These are phyloP conservation scores for Neonectria hederae DNA, from an alignment of 2,329 filamentous ascomycete species.

Conservation along the genomic window DNA sequence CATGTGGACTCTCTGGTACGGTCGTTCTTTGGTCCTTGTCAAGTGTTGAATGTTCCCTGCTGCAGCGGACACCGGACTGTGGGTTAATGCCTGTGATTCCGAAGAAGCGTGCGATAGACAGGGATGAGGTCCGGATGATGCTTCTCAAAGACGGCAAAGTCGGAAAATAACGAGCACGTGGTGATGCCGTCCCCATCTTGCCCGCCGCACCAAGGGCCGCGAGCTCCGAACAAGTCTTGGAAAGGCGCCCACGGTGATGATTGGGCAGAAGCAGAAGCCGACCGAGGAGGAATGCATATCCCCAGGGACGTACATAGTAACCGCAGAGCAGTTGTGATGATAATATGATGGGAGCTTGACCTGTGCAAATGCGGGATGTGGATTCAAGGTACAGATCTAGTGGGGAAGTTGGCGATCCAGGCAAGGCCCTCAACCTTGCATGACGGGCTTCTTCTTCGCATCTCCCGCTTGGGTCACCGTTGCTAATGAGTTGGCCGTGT, in stretches of 20 bases:
- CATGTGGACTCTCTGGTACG: conserved; percentile 26
- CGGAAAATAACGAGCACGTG: conserved; percentile 7
- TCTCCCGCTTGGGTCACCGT: neutral
- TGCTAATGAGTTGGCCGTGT: conserved; percentile 1
- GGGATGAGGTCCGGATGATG: conserved; percentile 8
- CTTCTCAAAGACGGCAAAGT: conserved; percentile 5
- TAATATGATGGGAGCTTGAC: conserved; percentile 4
- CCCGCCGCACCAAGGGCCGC: neutral
- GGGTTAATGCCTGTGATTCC: conserved; percentile 30
- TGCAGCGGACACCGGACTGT: conserved; percentile 18
- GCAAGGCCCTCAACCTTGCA: conserved; percentile 18
- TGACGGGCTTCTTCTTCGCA: conserved; percentile 17
- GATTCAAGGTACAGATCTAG: conserved; percentile 34
- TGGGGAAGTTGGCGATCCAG: conserved; percentile 24
- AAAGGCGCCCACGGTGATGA: neutral
- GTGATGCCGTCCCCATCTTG: neutral
- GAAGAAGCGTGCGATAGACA: conserved; percentile 25
- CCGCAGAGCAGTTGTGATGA: neutral
- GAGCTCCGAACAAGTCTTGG: neutral
- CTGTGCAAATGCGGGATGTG: conserved; percentile 29
- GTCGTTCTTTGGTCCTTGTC: conserved; percentile 13
- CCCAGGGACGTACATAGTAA: neutral
- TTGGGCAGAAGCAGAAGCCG: neutral
- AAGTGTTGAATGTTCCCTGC: conserved; percentile 19
- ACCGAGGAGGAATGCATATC: neutral